These are phyloP conservation scores for Monoraphidium neglectum DNA, from an alignment of 139 green algal genomes.

Conservation along the genomic window DNA sequence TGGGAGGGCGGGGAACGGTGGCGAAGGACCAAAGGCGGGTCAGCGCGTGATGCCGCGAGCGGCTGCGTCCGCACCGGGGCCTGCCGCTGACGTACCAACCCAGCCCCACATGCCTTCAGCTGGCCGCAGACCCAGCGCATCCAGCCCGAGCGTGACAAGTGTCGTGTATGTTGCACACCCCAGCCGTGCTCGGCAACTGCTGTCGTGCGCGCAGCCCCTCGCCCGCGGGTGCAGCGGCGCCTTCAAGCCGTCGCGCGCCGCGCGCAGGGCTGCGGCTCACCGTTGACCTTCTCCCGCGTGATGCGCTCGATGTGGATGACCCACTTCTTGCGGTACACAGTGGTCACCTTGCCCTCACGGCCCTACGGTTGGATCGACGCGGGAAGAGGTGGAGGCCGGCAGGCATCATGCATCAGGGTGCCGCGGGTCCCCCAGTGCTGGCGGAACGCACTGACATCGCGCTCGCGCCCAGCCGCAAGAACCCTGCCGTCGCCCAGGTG, in stretches of 20 bases:
- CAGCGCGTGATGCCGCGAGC: no score
- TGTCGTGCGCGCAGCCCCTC: no score
- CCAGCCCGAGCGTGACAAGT: no score
- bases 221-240: no score
- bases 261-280: conserved; percentile 59
- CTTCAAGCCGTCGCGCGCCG: no score
- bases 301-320: conserved; percentile 99
- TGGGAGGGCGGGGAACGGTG: not conserved
- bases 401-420: no score
- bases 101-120: no score
- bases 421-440: not conserved
- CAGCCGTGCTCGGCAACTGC: no score
- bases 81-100: no score
- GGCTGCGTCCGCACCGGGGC: no score
- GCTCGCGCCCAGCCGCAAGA: not conserved
- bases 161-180: no score
- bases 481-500: not conserved
- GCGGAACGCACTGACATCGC: not conserved
- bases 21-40: not conserved
- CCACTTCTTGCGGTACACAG: conserved; percentile 99
- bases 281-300: conserved; percentile 98
- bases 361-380: conserved; percentile 47
- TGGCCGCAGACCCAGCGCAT: no score
- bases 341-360: conserved; percentile 95
- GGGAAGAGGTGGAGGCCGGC: not conserved